Base-by-base conservation (phyloP, 495 filamentous ascomycete species). In the Chaetomium tenue region DNA sequence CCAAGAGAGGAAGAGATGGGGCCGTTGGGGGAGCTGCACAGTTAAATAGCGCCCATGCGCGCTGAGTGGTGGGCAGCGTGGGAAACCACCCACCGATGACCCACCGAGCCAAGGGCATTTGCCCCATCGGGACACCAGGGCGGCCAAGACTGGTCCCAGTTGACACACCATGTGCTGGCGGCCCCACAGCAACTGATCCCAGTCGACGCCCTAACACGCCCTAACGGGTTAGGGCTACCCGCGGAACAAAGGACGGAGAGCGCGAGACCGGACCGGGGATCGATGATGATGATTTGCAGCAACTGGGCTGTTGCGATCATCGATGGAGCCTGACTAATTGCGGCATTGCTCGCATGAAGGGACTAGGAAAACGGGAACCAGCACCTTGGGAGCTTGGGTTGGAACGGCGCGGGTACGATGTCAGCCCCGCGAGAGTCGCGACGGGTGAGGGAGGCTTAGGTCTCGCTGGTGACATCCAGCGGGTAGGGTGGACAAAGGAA, bases 31-130 rank as follows among this genome's bases (percentile, higher is more conserved):
- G 70, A 54, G 56, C 60, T 58, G 61, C 53, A 61, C n/a, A 58
- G 72, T 77, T 77, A 77, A 75, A 77, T 75, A 76, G 54, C 66
- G 64, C 57, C 61, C 33, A 58, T 54, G 47, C 40, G 56, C 33
- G 56, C 44, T 61, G 51, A 46, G 53, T 69, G 58, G 53, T 55
- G 15, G 52, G 26, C 23, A 26, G 23, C 52, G 51, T 53, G 51
- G 57, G 58, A 58, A 37, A 37, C 33, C 26, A 22, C 22, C 47
- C 47, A 23, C n/a, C 47, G 16, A 20, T 12, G 47, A 50, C 47
- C 47, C 39, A 40, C 50, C 23, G 58, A 9, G 15, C 26, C 52
- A 37, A 26, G 26, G 61, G 47, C 50, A 61, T 44, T 56, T 71
- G 61, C 69, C 69, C 63, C 66, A 68, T 68, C 42, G 48, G 66